These are phyloP conservation scores for Gypsophila paniculata DNA, from an alignment of 179 eudicot species.

Conservation along the genomic window DNA sequence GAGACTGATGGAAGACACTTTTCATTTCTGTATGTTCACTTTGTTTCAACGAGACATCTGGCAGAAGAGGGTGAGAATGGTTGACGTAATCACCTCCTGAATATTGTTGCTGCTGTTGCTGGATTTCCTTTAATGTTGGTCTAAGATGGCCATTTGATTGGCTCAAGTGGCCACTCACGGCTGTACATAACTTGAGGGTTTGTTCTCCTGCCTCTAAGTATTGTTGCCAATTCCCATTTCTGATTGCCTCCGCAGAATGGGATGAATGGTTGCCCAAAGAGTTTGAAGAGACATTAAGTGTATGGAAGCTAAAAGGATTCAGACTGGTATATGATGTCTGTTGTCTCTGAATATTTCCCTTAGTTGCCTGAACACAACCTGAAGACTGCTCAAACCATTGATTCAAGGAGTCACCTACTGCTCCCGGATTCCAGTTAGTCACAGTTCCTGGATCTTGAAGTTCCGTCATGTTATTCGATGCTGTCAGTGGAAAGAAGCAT, in stretches of 20 bases:
- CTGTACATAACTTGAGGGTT: conserved; percentile 23
- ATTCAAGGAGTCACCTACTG: conserved; percentile 14
- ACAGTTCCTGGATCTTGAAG: conserved; percentile 14
- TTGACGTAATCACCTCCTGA: conserved; percentile 18
- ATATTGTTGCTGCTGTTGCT: conserved; percentile 13
- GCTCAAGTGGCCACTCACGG: conserved; percentile 13
- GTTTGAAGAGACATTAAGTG: conserved; percentile 26
- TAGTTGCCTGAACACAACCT: neutral
- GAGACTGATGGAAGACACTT: conserved; percentile 7
- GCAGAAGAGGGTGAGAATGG: conserved; percentile 4
- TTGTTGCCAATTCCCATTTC: conserved; percentile 25
- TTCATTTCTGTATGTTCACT: conserved; percentile 20
- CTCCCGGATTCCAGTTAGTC: conserved; percentile 14
- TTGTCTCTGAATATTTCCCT: conserved; percentile 10
- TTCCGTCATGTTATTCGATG: conserved; percentile 12
- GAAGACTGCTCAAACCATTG: conserved; percentile 16
- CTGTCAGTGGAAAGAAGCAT: conserved; percentile 22
- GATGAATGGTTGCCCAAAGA: conserved; percentile 23
- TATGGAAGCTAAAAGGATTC: conserved; percentile 27
- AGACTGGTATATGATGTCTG: conserved; percentile 11
- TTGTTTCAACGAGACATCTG: conserved; percentile 22
- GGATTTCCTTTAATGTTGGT: conserved; percentile 2
- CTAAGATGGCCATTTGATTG: conserved; percentile 12
- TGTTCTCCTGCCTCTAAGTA: conserved; percentile 20
- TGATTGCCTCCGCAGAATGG: conserved; percentile 21